A percentile compares a stretch with the other conserved stretches of the same genome.
Evolutionary conservation across 495 filamentous ascomycete genomes (phyloP).

Genomic region (Friedmanniomyces simplex): DNA sequence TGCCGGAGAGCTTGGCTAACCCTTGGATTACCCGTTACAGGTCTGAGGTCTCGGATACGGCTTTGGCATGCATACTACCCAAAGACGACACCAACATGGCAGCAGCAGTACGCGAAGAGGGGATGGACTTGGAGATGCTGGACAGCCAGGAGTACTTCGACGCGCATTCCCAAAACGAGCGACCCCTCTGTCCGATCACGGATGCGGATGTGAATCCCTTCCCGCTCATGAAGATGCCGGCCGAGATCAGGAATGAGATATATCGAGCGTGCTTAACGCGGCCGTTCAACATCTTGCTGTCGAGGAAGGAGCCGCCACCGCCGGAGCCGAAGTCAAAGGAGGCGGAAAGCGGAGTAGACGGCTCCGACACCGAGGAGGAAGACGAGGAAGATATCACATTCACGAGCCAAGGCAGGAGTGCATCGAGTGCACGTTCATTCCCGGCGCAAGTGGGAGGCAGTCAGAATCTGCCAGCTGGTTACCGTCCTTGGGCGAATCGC

Average conservation of each 20-base stretch:
- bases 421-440: too few species aligned
- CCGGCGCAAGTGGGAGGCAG: not conserved
- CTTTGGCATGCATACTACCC: too few species aligned
- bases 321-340: not conserved
- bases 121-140: not conserved
- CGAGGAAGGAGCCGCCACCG: slow-evolving; percentile 3
- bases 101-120: too few species aligned
- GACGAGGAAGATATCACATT: not conserved
- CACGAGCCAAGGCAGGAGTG: too few species aligned
- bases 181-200: not conserved
- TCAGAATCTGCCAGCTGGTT: not conserved
- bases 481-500: slow-evolving; percentile 1
- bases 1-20: too few species aligned
- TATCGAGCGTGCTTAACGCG: slow-evolving; percentile 18
- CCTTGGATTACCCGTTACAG: too few species aligned
- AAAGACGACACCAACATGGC: too few species aligned
- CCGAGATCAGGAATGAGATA: slow-evolving; percentile 19
- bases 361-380: not conserved
- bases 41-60: too few species aligned
- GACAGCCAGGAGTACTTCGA: not conserved
- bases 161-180: not conserved
- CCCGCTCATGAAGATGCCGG: slow-evolving; percentile 13
- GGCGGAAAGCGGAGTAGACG: not conserved
- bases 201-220: slow-evolving; percentile 8
- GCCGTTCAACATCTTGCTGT: slow-evolving; percentile 17